Conservation (phyloP, 2,329 filamentous ascomycete species). For the Cryphonectria japonica region DNA sequence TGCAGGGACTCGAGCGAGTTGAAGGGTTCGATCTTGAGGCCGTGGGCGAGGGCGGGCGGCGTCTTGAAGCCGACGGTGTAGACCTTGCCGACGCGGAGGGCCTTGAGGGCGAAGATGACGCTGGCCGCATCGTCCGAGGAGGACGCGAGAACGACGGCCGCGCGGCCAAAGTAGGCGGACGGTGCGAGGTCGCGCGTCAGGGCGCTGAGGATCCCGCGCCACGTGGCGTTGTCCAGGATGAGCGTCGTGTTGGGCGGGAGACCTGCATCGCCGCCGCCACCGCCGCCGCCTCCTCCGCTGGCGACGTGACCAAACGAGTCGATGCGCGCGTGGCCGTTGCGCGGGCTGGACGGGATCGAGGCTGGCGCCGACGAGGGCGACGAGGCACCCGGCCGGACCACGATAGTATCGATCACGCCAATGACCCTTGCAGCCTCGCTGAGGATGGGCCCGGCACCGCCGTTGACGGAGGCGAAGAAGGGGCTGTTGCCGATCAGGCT, state of each 20-base stretch:
- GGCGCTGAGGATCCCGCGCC: slow-evolving; percentile 83
- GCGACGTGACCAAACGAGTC: slow-evolving; percentile 24
- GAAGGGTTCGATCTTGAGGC: slow-evolving; percentile 76
- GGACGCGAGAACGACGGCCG: slow-evolving; percentile 75
- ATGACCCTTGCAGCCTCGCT: slow-evolving; percentile 79
- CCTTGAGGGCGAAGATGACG: slow-evolving; percentile 77
- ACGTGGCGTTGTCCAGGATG: slow-evolving; percentile 80
- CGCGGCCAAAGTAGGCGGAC: slow-evolving; percentile 76
- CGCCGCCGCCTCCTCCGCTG: neutral
- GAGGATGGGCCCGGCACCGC: slow-evolving; percentile 58
- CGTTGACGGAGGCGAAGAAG: slow-evolving; percentile 56
- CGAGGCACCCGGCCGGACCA: slow-evolving; percentile 59
- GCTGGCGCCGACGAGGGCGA: slow-evolving; percentile 47
- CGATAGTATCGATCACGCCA: slow-evolving; percentile 80
- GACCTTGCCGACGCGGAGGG: slow-evolving; percentile 75
- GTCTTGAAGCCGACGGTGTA: slow-evolving; percentile 84
- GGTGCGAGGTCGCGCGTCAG: slow-evolving; percentile 81
- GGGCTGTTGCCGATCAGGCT: slow-evolving; percentile 61
- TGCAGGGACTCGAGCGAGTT: slow-evolving; percentile 71
- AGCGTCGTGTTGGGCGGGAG: slow-evolving; percentile 58
- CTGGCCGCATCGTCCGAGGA: slow-evolving; percentile 77
- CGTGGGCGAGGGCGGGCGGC: slow-evolving; percentile 61
- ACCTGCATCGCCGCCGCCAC: slow-evolving; percentile 36
- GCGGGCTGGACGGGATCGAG: slow-evolving; percentile 54
- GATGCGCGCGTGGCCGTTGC: slow-evolving; percentile 30